Conservation (phyloP, 257 asterid genomes). For the Ballota nigra region DNA sequence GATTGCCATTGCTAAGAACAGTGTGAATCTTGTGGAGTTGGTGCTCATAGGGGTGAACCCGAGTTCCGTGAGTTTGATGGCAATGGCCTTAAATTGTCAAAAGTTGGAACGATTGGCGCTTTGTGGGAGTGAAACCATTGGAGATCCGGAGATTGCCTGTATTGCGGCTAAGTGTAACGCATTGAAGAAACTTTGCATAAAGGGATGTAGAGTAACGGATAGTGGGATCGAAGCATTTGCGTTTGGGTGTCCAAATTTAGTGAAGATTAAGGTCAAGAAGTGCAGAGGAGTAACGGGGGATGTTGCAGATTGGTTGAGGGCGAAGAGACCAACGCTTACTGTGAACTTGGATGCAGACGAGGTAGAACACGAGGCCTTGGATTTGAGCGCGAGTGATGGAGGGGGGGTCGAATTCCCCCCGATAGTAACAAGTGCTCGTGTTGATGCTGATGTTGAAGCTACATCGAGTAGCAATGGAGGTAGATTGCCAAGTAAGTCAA, state of each 20-base stretch:
- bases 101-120: constrained; percentile 84
- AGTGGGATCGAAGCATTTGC: constrained; percentile 77
- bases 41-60: constrained; percentile 90
- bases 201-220: constrained; percentile 76
- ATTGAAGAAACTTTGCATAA: constrained; percentile 79
- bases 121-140: constrained; percentile 93
- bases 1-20: constrained; percentile 61
- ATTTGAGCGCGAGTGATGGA: constrained; percentile 49
- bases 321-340: constrained; percentile 50
- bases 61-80: constrained; percentile 51
- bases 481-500: constrained; percentile 13
- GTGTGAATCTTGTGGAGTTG: constrained; percentile 63
- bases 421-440: constrained; percentile 9
- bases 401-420: constrained; percentile 54
- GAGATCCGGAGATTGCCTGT: constrained; percentile 73
- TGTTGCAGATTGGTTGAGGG: constrained; percentile 64
- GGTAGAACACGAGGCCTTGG: constrained; percentile 43
- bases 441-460: neutral
- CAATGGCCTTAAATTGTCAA: constrained; percentile 63
- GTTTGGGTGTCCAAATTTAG: constrained; percentile 79
- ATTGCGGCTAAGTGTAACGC: constrained; percentile 63
- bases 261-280: constrained; percentile 83
- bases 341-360: constrained; percentile 73
- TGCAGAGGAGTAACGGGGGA: constrained; percentile 69
- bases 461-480: constrained; percentile 23